Evolutionary conservation across 495 filamentous ascomycete genomes (phyloP).

Genomic region (Neurospora sp.): DNA sequence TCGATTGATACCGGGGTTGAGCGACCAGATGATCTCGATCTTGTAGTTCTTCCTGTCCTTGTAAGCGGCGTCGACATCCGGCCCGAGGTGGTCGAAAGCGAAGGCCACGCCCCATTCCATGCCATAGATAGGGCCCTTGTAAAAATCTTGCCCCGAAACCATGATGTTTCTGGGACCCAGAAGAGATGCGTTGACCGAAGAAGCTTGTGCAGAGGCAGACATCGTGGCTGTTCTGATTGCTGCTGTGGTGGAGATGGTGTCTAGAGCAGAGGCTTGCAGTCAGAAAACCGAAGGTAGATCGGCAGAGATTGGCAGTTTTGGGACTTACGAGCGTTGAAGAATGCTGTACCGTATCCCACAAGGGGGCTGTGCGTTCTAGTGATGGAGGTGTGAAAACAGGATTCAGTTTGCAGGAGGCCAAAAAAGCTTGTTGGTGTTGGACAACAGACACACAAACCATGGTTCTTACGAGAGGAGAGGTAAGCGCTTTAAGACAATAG

Average conservation of each 20-base stretch:
- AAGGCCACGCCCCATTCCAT: too few species aligned
- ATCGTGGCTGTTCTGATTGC: neutral
- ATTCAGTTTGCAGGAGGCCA: neutral
- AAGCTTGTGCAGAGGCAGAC: neutral
- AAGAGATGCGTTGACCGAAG: neutral
- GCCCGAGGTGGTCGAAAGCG: neutral
- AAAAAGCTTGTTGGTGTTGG: neutral
- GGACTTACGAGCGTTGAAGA: neutral
- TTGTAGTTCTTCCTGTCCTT: neutral
- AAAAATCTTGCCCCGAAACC: too few species aligned
- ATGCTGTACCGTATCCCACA: neutral
- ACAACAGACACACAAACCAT: neutral
- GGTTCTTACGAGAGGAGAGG: neutral
- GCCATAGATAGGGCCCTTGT: too few species aligned
- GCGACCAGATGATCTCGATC: neutral
- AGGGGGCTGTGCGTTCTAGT: neutral
- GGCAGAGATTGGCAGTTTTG: neutral
- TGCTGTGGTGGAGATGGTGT: neutral
- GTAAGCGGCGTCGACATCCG: neutral
- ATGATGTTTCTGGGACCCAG: neutral
- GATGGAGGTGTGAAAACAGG: neutral
- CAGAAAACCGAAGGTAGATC: neutral
- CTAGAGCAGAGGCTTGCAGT: neutral
- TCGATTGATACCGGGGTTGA: neutral
- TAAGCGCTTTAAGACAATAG: neutral